These are phyloP conservation scores for Sergeia podlipaevii DNA, from an alignment of 208 protist species.

Conservation along the genomic window DNA sequence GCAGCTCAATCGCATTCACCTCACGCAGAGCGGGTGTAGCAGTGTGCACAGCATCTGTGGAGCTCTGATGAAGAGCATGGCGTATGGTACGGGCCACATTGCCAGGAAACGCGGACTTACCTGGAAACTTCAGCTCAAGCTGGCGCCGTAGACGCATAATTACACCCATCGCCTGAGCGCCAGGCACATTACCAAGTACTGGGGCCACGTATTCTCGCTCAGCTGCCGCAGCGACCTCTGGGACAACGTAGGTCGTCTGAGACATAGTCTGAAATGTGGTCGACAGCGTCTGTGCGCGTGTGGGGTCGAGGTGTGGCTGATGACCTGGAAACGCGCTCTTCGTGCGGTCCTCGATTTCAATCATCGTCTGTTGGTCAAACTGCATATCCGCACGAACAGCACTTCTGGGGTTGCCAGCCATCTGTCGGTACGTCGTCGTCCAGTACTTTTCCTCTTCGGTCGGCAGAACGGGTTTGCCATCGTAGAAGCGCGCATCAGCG, in stretches of 20 bases:
- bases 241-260: constrained; percentile 14
- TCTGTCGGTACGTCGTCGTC: constrained; percentile 56
- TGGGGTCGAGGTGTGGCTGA: constrained; percentile 74
- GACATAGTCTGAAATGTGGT: constrained; percentile 18
- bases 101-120: constrained; percentile 54
- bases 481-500: constrained; percentile 72
- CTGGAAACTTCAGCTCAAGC: constrained; percentile 39
- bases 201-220: constrained; percentile 40
- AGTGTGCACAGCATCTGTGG: constrained; percentile 1
- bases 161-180: constrained; percentile 56
- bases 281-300: constrained; percentile 15
- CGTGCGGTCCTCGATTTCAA: constrained; percentile 75
- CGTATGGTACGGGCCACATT: constrained; percentile 66
- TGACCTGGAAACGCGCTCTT: constrained; percentile 72
- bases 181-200: constrained; percentile 46
- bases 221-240: constrained; percentile 22
- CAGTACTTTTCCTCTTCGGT: constrained; percentile 29
- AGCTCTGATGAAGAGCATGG: constrained; percentile 24
- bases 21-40: constrained; percentile 22
- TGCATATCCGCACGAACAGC: constrained; percentile 16
- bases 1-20: constrained; percentile 69
- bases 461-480: constrained; percentile 56
- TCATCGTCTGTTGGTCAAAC: constrained; percentile 67
- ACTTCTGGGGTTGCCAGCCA: constrained; percentile 17
- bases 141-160: constrained; percentile 64